Evolutionary conservation across 257 asterid genomes (phyloP), one percentile per base, ranked within the genome.

Genomic region (Plectranthus barbatus): DNA sequence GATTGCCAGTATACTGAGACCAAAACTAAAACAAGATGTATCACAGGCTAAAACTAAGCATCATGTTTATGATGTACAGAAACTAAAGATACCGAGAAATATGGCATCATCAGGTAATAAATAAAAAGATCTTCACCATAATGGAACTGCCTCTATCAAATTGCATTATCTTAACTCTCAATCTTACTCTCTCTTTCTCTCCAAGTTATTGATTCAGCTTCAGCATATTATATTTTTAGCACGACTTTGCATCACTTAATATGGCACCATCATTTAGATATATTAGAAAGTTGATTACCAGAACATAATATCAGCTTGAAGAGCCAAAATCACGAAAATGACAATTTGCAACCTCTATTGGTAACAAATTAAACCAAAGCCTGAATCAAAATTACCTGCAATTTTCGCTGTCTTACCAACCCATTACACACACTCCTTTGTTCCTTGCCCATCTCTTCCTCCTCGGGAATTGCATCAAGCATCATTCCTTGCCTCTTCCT

Each of bases 381-480:
- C 4, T 6, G 21, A 53, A 61, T 37, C 48, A 45, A 59, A 73
- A 59, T 60, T 64, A 89, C 95, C 95, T 73, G 87, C 66, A 67
- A 34, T 59, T 82, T 78, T 34, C 91, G 79, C 60, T 81, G 94
- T 68, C 85, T 76, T 62, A 76, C 53, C 68, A 81, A 36, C 14
- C 81, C 94, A 73, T 79, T 79, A 52, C 52, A 37, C 61, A 68
- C 53, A 44, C 68, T 70, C 36, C 63, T 53, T 9, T 79, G 79
- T 50, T 82, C 86, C 82, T 76, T 82, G 52, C 82, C 93, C 56
- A 73, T 76, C 75, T 84, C 96, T 68, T 84, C 94, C 10, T 86
- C 87, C 75, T 89, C 95, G 0, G 95, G 94, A 46, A 89, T 86
- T 3, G 89, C 93, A 66, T 89, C 93, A 60, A 88, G 75, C 84